Base-by-base conservation (phyloP, 73 alveolate species). In the Paramecium bursaria region DNA sequence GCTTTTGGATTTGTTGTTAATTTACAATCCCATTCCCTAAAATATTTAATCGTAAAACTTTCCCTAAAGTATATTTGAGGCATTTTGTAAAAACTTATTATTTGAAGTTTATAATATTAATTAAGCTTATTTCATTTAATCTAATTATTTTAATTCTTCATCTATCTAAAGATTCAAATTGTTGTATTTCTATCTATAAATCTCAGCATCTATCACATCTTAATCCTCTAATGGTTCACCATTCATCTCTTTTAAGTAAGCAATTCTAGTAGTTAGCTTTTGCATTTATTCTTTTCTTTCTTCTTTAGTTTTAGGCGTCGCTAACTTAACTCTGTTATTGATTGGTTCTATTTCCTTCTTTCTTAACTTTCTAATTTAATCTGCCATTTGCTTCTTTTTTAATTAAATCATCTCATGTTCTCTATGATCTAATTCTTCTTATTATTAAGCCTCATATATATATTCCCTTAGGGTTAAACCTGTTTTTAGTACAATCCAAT, bases 31-130 rank as follows among this genome's bases (percentile, higher is more conserved):
- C 13, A 67, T 19, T 1, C 82, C 82, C 44, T 31, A 15, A 44
- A 67, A 67, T 21, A 67, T 15, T 42, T 35, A 7, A 19, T 53
- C 33, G 44, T 67, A 10, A 19, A 67, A 67, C 35, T 42, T 67
- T 39, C 82, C 82, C 44, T 67, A 10, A 39, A 67, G 13, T 39
- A 67, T 67, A 19, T 67, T 9, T 1, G 82, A 67, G 1, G 82
- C 82, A 15, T 35, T 57, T 25, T 42, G 33, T 11, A 67, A 17
- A 39, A 67, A 35, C 11, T 67, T 7, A n/a, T 35, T 67, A 25
- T 31, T 17, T 21, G 23, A 39, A 21, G 60, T 19, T 42, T 17
- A 17, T 39, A 21, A 67, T 3, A 33, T 25, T 14, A 67, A 10
- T 67, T 67, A 15, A 19, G 15, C 10, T 35, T 67, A 26, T 42